Base-by-base conservation (phyloP, 2,329 filamentous ascomycete species). In the Neurospora crassa region DNA sequence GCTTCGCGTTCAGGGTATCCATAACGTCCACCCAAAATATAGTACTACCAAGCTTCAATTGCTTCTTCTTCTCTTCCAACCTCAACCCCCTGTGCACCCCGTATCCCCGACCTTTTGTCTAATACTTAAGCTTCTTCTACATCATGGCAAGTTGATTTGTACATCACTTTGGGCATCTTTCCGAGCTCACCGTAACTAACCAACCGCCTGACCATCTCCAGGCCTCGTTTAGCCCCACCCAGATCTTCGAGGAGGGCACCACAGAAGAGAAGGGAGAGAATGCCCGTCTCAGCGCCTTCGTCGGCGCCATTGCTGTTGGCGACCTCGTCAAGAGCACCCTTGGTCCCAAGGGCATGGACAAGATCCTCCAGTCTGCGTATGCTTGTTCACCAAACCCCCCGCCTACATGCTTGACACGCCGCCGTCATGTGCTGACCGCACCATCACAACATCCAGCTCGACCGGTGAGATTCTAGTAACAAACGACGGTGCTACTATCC, bases 251-350 rank as follows among this genome's bases (percentile, higher is more conserved):
- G 79, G 93, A 97, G 83, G 94, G 96, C 81, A 96, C 96, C 76
- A 96, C 92, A 71, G 93, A 98, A 84, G 95, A 98, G 85, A 98
- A 97, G 86, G 96, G 96, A 78, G 95, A 98, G 86, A 98, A 98
- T 92, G 95, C 96, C 79, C 93, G 95, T 88, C 91, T 98, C 77
- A 92, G 93, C n/a, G 95, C 95, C 75, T 99, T 99, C 79, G 95
- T 99, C 71, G 96, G 96, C 78, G 96, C 96, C 80, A 99, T 99
- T 79, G 96, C 96, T 71, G 96, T 99, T 67, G 96, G 96, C 70
- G 96, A 99, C 78, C 84, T 99, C 76, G 96, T 99, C 70, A 99
- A 99, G 88, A 97, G 93, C 82, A 98, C 96, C 12, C 85, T 99
- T 42, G 96, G 96, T 7, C 96, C 96, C 45, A 98, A 98, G 85